These are phyloP conservation scores for Cystobasidiaceae sp. DNA, from an alignment of 1,284 basidiomycete species.

Conservation along the genomic window DNA sequence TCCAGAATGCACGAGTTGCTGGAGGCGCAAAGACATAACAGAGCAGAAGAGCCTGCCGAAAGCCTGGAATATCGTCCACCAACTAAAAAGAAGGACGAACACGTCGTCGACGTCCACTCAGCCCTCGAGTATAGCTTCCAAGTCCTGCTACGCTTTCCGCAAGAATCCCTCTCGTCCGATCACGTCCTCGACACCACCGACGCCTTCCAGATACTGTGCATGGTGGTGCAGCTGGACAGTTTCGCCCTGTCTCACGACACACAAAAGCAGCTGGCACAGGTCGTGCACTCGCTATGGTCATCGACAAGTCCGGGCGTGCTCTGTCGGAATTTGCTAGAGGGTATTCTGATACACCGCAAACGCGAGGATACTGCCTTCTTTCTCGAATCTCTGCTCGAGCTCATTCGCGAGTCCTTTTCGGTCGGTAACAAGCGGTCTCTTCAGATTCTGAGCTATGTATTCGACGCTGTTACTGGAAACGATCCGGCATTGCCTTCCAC, in stretches of 20 bases:
- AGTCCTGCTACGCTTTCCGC: conserved; percentile 7
- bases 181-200: background rate
- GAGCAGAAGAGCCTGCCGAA: no score
- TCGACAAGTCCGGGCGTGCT: background rate
- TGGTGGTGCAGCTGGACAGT: background rate
- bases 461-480: background rate
- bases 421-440: conserved; percentile 20
- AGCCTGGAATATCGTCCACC: no score
- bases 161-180: background rate
- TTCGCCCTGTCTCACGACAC: background rate
- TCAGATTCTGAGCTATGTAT: conserved; percentile 13
- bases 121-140: conserved; percentile 5
- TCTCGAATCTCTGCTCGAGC: background rate
- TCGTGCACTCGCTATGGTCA: conserved; percentile 8
- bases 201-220: conserved; percentile 20
- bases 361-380: background rate
- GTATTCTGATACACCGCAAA: background rate
- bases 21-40: no score
- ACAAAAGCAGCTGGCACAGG: background rate
- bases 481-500: no score
- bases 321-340: conserved; percentile 18
- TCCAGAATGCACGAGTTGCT: no score
- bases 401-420: background rate
- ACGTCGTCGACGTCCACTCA: conserved; percentile 4
- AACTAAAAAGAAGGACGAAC: no score